These are phyloP conservation scores for Nemania sp. DNA, from an alignment of 2,329 filamentous ascomycete genomes.

Conservation along the genomic window DNA sequence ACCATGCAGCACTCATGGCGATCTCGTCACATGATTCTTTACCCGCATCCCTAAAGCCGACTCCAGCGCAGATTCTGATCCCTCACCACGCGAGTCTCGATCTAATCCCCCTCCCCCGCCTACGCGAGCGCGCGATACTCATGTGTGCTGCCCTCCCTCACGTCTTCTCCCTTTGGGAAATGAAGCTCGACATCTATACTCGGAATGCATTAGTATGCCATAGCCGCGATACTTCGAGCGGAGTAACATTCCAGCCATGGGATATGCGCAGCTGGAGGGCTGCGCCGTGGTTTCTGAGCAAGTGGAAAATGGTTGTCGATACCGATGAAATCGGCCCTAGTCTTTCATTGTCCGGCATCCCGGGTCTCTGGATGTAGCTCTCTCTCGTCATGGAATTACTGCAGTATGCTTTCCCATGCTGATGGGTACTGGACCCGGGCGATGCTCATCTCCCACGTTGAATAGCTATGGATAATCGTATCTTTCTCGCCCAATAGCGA, in stretches of 20 bases:
- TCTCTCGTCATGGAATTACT: background rate
- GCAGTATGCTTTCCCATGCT: background rate
- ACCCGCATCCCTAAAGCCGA: slow-evolving; percentile 43
- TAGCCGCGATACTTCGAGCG: slow-evolving; percentile 8
- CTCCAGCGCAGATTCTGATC: slow-evolving; percentile 44
- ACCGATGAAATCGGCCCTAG: slow-evolving; percentile 10
- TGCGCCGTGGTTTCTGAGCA: slow-evolving; percentile 29
- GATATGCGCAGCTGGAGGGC: slow-evolving; percentile 36
- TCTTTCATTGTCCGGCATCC: slow-evolving; percentile 16
- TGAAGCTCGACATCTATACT: slow-evolving; percentile 45
- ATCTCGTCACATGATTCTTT: slow-evolving; percentile 23
- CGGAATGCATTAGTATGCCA: slow-evolving; percentile 38
- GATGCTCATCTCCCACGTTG: background rate
- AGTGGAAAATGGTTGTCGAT: slow-evolving; percentile 28
- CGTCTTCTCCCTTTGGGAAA: slow-evolving; percentile 41
- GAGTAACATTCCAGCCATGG: slow-evolving; percentile 39
- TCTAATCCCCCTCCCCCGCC: slow-evolving; percentile 42
- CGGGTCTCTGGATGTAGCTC: slow-evolving; percentile 26
- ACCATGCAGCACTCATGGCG: slow-evolving; percentile 32
- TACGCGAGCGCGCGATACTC: slow-evolving; percentile 42
- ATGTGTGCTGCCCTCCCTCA: slow-evolving; percentile 39
- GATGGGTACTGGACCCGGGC: too few species aligned
- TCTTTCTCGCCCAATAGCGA: too few species aligned
- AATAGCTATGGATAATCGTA: too few species aligned
- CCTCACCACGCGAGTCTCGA: slow-evolving; percentile 46